Conservation (phyloP, 345 rosid species). For the Gossypium mustelinum region DNA sequence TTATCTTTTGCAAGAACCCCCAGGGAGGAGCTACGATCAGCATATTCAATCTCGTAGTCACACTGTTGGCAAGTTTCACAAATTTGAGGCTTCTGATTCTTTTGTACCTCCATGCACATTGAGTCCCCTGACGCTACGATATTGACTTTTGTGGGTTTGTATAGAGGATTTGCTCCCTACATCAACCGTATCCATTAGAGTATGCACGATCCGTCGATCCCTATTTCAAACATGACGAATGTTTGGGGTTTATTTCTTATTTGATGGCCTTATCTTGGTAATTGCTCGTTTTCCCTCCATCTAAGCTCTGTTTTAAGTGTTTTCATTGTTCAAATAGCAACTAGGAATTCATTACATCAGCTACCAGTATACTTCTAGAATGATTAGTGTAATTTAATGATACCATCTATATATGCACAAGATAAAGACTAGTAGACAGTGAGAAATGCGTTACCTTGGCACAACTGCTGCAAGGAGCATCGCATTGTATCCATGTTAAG, state of each 20-base stretch:
- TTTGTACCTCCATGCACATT: slow-evolving; percentile 65
- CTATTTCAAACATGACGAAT: neutral
- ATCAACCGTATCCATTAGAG: slow-evolving; percentile 26
- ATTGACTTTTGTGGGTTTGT: slow-evolving; percentile 59
- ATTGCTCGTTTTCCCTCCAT: neutral
- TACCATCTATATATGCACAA: neutral
- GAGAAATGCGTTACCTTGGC: slow-evolving; percentile 58
- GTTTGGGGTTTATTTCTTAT: neutral
- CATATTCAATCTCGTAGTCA: slow-evolving; percentile 93
- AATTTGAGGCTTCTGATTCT: slow-evolving; percentile 37
- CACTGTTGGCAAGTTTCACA: slow-evolving; percentile 70
- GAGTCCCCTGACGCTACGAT: slow-evolving; percentile 51
- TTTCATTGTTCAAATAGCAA: neutral
- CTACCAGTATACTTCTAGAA: neutral
- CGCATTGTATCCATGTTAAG: slow-evolving; percentile 95
- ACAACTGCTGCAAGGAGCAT: slow-evolving; percentile 89
- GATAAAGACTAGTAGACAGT: neutral
- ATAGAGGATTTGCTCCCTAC: slow-evolving; percentile 85
- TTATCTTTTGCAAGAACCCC: slow-evolving; percentile 87
- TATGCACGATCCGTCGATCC: neutral
- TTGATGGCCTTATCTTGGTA: neutral
- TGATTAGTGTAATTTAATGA: neutral
- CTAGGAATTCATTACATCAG: neutral
- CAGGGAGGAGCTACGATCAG: slow-evolving; percentile 86
- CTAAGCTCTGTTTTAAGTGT: neutral